Evolutionary conservation across 768 basidiomycete genomes (phyloP), one percentile per base, ranked within the genome.

Genomic region (Tricholoma sp.): DNA sequence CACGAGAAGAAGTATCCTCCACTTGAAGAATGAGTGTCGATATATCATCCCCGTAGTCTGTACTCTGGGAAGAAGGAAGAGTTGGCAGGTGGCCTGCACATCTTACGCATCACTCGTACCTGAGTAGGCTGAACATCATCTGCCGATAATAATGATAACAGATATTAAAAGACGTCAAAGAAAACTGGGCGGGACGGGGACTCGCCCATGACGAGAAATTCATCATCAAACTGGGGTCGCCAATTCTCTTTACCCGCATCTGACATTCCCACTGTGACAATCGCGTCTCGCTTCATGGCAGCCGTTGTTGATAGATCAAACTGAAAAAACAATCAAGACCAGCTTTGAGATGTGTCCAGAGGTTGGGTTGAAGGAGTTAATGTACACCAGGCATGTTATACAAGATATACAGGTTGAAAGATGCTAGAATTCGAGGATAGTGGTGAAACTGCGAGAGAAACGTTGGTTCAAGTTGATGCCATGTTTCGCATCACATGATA

Each of bases 1-100:
- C 12, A 27, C 46, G n/a, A n/a, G n/a, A 27, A 29, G 27, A n/a
- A 8, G 27, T 18, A 11, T 50, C 47, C n/a, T 50, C 47, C n/a
- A 50, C 47, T 14, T 31, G 5, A 3, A 50, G 47, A 14, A 50
- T 50, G 16, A 52, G 37, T 2, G 51, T 5, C 4, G 51, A 52
- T 14, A 52, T 52, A 18, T 52, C 51, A 12, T 52, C 51, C 9
- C 51, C 51, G n/a, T 52, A 52, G 19, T 52, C 51, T 5, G 51
- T 52, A 3, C 9, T 9, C 51, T 52, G 21, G n/a, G 24, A 27
- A 27, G 24, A 27, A 27, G 24, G 24, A 10, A 14, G 51, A 37
- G 18, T 11, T 11, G 22, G 10, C 32, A 22, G 2, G 19, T 10
- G 35, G 11, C 6, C 5, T 37, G 19, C 21, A 52, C 8, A 6